Evolutionary conservation across 106 monocot genomes (phyloP), one percentile per base, ranked within the genome.

Genomic region (Phalaenopsis equestris): DNA sequence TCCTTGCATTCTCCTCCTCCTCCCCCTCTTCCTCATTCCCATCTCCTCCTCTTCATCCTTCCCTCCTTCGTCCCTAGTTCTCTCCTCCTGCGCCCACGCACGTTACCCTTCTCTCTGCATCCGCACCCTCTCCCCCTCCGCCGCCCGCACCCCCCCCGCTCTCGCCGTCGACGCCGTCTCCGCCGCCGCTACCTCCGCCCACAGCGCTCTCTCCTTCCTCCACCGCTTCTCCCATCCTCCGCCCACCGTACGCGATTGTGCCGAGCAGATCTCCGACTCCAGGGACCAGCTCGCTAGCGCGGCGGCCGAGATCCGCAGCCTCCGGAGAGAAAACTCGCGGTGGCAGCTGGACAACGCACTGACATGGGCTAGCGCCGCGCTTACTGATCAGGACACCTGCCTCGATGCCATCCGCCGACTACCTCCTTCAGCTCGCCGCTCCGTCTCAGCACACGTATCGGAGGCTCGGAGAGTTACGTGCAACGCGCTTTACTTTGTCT

Each of bases 311-410:
- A 82, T 90, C 55, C 23, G 72, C 73, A 41, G 43, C 45, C 84
- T 86, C 79, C 55, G 43, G 2, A 73, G 65, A 7, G 84, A 80
- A 56, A 83, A 64, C 41, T 77, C 56, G 56, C 65, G 61, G 55
- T 82, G 80, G 84, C 82, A 78, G 67, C 46, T 89, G 11, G 84
- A 84, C 56, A 82, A 87, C 78, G 86, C 89, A 6, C 73, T 78
- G 48, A 89, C 89, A 41, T 86, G 89, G 86, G 82, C 76, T 19
- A 87, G 86, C 78, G 86, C 89, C 19, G 84, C 89, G 16, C 75
- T 87, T 43, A 87, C 89, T 16, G 78, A 86, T 70, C 61, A 80
- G 21, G 86, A 87, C 80, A 86, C 86, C 14, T 89, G 89, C 75
- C 48, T 84, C 52, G 81, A 78, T 39, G 81, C 75, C 45, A 21